A percentile compares a stretch with the other conserved stretches of the same genome.
phyloP scores from a whole-genome alignment of 2,329 filamentous ascomycete species.

The Penicillium digitatum region DNA sequence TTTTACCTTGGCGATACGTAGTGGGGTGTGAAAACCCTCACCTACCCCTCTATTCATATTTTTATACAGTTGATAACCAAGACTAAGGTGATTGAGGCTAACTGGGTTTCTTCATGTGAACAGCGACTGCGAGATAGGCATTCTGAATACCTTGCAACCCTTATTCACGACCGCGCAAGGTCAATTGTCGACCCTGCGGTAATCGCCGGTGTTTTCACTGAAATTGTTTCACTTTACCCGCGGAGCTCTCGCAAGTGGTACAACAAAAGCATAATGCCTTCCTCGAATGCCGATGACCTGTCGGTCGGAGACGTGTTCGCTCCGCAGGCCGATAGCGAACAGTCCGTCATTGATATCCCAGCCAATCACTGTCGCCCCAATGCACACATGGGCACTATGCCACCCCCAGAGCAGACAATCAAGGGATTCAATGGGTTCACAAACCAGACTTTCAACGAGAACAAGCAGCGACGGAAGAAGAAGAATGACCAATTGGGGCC shows the following conservation, averaged over 20 bases:
- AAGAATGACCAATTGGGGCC: constrained; percentile 34
- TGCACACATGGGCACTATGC: constrained; percentile 29
- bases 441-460: constrained; percentile 27
- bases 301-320: constrained; percentile 41
- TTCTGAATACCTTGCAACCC: constrained; percentile 16
- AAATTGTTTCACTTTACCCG: background rate
- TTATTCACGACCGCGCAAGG: constrained; percentile 5
- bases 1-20: constrained; percentile 8
- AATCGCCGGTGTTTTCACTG: constrained; percentile 2
- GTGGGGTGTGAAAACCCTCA: constrained; percentile 17
- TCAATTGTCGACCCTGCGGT: constrained; percentile 10
- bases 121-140: constrained; percentile 12
- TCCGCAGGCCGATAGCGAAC: constrained; percentile 35
- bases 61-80: background rate
- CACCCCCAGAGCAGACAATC: constrained; percentile 14
- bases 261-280: constrained; percentile 18
- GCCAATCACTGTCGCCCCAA: constrained; percentile 22
- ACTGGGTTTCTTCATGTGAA: constrained; percentile 1
- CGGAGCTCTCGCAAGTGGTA: background rate
- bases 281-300: constrained; percentile 31
- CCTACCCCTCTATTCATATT: constrained; percentile 19
- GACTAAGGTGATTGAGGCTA: constrained; percentile 11
- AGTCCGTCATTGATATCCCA: constrained; percentile 23
- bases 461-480: constrained; percentile 38
- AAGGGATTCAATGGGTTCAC: constrained; percentile 28